Percentiles rank a stretch among this genome's conserved stretches.
Evolutionary conservation across 305 asterid genomes (phyloP).

Genomic region (Solanum chacoense): DNA sequence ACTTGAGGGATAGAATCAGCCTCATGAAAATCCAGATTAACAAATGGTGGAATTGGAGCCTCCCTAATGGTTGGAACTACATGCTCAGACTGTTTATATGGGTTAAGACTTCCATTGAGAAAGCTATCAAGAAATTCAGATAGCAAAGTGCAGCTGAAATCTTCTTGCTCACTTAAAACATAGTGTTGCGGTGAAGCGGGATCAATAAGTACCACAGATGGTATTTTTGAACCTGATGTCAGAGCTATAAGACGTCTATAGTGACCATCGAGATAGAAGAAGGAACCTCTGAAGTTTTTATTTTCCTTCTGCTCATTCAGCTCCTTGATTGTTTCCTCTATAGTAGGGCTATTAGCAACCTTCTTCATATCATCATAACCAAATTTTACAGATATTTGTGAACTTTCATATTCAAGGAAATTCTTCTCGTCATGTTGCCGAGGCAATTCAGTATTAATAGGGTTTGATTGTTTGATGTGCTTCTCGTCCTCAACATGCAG

Average conservation of each 20-base stretch:
- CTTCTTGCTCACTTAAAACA: slow-evolving; percentile 38
- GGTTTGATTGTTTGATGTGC: slow-evolving; percentile 22
- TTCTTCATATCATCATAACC: slow-evolving; percentile 15
- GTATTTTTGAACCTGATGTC: slow-evolving; percentile 55
- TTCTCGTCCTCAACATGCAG: slow-evolving; percentile 19
- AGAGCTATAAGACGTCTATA: slow-evolving; percentile 70
- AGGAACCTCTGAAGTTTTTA: slow-evolving; percentile 36
- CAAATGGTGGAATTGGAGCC: slow-evolving; percentile 74
- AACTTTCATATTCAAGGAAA: slow-evolving; percentile 16
- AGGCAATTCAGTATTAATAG: slow-evolving; percentile 23
- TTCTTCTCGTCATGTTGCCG: slow-evolving; percentile 19
- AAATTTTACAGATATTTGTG: slow-evolving; percentile 20
- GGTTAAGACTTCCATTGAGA: slow-evolving; percentile 58
- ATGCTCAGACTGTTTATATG: slow-evolving; percentile 54
- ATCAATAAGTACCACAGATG: slow-evolving; percentile 63
- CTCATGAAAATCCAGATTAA: slow-evolving; percentile 86
- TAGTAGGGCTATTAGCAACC: slow-evolving; percentile 18
- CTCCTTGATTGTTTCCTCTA: slow-evolving; percentile 18
- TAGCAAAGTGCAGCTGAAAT: slow-evolving; percentile 38
- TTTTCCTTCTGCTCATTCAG: slow-evolving; percentile 26
- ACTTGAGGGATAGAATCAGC: slow-evolving; percentile 68
- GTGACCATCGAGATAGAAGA: slow-evolving; percentile 69
- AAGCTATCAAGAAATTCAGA: slow-evolving; percentile 47
- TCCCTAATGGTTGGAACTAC: slow-evolving; percentile 36
- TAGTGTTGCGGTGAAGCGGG: slow-evolving; percentile 54